phyloP scores from a whole-genome alignment of 345 rosid genomes.

The Nasturtium officinale region DNA sequence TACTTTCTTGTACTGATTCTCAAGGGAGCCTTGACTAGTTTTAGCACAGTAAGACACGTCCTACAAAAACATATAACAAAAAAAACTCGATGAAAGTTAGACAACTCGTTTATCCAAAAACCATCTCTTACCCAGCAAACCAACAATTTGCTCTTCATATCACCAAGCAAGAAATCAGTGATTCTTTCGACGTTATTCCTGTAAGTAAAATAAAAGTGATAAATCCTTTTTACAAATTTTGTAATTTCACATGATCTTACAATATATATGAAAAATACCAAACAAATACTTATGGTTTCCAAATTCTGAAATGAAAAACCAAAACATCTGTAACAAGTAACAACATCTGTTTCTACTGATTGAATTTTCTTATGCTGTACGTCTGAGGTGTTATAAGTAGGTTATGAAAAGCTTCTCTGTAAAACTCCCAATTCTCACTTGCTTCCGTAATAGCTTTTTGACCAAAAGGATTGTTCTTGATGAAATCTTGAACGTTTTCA shows the following conservation, averaged over 20 bases:
- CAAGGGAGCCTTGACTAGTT: constrained; percentile 59
- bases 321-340: no score
- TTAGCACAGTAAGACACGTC: constrained; percentile 69
- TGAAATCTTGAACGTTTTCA: constrained; percentile 58
- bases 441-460: constrained; percentile 62
- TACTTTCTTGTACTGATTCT: constrained; percentile 65
- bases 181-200: constrained; percentile 65
- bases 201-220: constrained; percentile 34
- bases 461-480: constrained; percentile 70
- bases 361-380: not conserved
- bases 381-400: not conserved
- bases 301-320: no score
- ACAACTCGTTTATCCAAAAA: not conserved
- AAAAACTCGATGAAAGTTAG: not conserved
- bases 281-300: no score
- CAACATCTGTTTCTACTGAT: no score
- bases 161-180: constrained; percentile 68
- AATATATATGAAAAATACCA: no score
- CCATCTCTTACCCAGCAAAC: constrained; percentile 88
- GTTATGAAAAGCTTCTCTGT: constrained; percentile 41
- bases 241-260: not conserved
- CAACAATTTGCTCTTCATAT: constrained; percentile 68
- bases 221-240: no score
- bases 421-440: constrained; percentile 66
- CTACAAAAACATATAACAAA: constrained; percentile 41